phyloP scores from a whole-genome alignment of 1,139 yeast genomes.

The Pichia sp. region DNA sequence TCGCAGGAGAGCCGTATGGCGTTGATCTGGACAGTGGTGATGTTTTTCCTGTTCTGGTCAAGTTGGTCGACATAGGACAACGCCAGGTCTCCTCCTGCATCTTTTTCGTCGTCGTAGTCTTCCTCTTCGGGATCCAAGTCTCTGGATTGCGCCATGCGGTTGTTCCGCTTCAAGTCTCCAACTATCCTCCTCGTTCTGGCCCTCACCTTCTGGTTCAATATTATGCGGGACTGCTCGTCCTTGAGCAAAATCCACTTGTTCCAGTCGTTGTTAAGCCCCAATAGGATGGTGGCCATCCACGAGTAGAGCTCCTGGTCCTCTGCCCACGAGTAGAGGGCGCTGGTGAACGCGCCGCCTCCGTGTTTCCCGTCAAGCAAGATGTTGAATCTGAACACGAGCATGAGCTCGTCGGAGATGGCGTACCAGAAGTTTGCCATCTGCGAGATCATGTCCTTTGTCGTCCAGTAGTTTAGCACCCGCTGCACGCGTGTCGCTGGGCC shows the following conservation, averaged over 20 bases:
- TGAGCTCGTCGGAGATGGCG: constrained; percentile 58
- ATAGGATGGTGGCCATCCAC: constrained; percentile 60
- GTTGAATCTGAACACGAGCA: constrained; percentile 50
- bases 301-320: constrained; percentile 50
- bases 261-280: constrained; percentile 49
- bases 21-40: constrained; percentile 31
- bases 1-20: constrained; percentile 39
- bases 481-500: constrained; percentile 18
- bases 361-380: constrained; percentile 41
- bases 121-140: neutral
- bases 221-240: constrained; percentile 44
- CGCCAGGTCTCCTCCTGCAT: neutral
- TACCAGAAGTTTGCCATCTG: constrained; percentile 54
- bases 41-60: constrained; percentile 31
- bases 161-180: constrained; percentile 8
- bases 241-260: constrained; percentile 38
- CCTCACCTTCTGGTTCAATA: constrained; percentile 37
- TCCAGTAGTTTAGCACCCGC: constrained; percentile 31
- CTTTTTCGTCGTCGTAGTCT: constrained; percentile 1
- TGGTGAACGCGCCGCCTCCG: constrained; percentile 19
- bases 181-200: constrained; percentile 29
- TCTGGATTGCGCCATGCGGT: neutral
- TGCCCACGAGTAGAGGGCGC: constrained; percentile 14
- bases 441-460: constrained; percentile 42
- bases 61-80: constrained; percentile 20